These are phyloP conservation scores for Cnidoscolus chayamansa DNA, from an alignment of 441 rosid species.

Conservation along the genomic window DNA sequence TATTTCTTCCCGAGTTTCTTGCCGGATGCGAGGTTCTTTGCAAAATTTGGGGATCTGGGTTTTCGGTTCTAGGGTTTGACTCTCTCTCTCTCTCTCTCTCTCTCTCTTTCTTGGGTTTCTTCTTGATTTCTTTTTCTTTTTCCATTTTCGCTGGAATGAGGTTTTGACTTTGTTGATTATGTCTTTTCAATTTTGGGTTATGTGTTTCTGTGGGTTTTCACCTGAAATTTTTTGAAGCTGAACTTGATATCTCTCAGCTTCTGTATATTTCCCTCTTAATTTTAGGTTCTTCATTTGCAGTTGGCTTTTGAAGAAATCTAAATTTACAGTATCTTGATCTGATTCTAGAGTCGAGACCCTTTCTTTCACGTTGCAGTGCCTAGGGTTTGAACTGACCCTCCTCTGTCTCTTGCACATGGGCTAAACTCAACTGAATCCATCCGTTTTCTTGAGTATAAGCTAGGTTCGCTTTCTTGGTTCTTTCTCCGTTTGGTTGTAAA, in stretches of 20 bases:
- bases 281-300: conserved; percentile 14
- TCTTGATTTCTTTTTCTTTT: conserved; percentile 34
- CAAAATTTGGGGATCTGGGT: conserved; percentile 65
- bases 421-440: conserved; percentile 19
- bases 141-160: conserved; percentile 28
- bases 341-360: conserved; percentile 30
- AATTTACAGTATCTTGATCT: conserved; percentile 42
- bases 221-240: conserved; percentile 28
- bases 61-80: conserved; percentile 64
- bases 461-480: conserved; percentile 25
- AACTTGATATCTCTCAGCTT: conserved; percentile 14
- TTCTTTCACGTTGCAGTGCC: conserved; percentile 10
- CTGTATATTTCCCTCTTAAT: conserved; percentile 15
- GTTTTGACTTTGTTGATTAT: conserved; percentile 32
- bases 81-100: conserved; percentile 37
- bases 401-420: conserved; percentile 41
- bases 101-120: conserved; percentile 48
- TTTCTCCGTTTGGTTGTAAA: conserved; percentile 19
- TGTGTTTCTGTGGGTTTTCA: conserved; percentile 27
- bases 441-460: conserved; percentile 26
- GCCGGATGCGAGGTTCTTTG: conserved; percentile 23
- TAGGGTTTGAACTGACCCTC: conserved; percentile 32
- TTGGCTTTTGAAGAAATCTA: conserved; percentile 19
- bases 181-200: conserved; percentile 24
- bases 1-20: conserved; percentile 23